A percentile compares a stretch with the other conserved stretches of the same genome.
Evolutionary conservation across 257 asterid species (phyloP).

Genomic region (Salvia miltiorrhiza): DNA sequence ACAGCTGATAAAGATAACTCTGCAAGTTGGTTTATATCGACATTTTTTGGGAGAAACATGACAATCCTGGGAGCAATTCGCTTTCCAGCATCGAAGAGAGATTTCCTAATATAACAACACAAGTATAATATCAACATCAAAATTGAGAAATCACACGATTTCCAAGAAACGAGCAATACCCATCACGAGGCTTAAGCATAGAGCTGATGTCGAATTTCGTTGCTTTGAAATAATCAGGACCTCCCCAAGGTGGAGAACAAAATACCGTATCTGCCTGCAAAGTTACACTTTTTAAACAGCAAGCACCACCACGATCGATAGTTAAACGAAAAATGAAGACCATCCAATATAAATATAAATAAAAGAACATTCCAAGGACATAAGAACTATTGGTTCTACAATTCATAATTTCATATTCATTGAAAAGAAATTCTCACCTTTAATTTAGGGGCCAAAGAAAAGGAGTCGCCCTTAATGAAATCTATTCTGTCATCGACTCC

Average conservation of each 20-base stretch:
- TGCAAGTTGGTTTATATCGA: slow-evolving; percentile 69
- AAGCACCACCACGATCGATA: not conserved
- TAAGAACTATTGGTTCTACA: not conserved
- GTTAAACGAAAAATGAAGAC: not conserved
- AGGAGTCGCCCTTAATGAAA: slow-evolving; percentile 75
- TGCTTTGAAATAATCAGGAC: slow-evolving; percentile 80
- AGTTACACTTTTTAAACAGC: not conserved
- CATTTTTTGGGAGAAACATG: slow-evolving; percentile 91
- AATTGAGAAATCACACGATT: not conserved
- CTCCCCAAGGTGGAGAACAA: slow-evolving; percentile 99
- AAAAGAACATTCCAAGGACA: not conserved
- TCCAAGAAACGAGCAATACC: slow-evolving; percentile 41
- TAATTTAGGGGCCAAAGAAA: slow-evolving; percentile 59
- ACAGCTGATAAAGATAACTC: slow-evolving; percentile 60
- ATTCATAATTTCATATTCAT: not conserved
- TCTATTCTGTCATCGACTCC: slow-evolving; percentile 74
- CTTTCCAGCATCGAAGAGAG: slow-evolving; percentile 54
- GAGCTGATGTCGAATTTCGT: slow-evolving; percentile 59
- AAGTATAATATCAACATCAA: slow-evolving; percentile 1
- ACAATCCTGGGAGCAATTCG: slow-evolving; percentile 64
- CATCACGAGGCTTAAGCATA: slow-evolving; percentile 89
- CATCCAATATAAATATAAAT: not conserved
- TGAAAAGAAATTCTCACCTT: slow-evolving; percentile 46
- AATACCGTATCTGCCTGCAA: slow-evolving; percentile 77
- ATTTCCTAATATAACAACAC: slow-evolving; percentile 37